phyloP scores from a whole-genome alignment of 768 basidiomycete species.

The Tulasnella sp. region DNA sequence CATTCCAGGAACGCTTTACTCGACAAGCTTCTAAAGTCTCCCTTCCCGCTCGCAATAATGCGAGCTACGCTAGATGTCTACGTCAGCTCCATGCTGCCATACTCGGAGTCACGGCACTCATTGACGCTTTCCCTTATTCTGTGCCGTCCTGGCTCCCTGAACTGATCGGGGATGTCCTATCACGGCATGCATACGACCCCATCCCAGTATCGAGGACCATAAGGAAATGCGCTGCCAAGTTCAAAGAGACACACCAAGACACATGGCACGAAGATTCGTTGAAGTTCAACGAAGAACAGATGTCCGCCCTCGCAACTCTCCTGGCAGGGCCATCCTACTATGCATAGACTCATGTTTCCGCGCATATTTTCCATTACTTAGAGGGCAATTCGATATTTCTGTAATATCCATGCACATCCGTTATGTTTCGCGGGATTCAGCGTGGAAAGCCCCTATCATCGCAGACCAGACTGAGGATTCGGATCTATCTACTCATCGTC shows the following conservation, averaged over 20 bases:
- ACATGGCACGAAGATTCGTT: conserved; percentile 86
- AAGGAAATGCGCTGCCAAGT: conserved; percentile 23
- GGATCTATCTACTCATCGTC: too few species aligned
- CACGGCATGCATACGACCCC: conserved; percentile 79
- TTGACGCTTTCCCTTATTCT: conserved; percentile 92
- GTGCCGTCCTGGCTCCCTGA: conserved; percentile 91
- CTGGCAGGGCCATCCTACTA: conserved; percentile 82
- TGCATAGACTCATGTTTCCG: conserved; percentile 25
- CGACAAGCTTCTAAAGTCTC: conserved; percentile 57
- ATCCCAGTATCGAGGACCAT: conserved; percentile 30
- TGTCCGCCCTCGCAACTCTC: conserved; percentile 70
- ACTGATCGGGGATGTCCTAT: conserved; percentile 64
- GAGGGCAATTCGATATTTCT: too few species aligned
- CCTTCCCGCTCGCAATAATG: conserved; percentile 55
- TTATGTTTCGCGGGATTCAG: too few species aligned
- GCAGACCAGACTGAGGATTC: too few species aligned
- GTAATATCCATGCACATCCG: too few species aligned
- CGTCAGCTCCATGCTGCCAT: conserved; percentile 83
- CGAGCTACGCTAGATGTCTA: conserved; percentile 53
- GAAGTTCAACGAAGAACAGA: conserved; percentile 76
- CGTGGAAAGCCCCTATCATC: too few species aligned
- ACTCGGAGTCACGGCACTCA: conserved; percentile 84
- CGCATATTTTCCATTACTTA: too few species aligned
- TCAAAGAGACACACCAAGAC: conserved; percentile 35
- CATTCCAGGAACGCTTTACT: conserved; percentile 74